A percentile compares a stretch with the other conserved stretches of the same genome.
Conservation (phyloP, 2,329 filamentous ascomycete species). For the Pyricularia sp. region DNA sequence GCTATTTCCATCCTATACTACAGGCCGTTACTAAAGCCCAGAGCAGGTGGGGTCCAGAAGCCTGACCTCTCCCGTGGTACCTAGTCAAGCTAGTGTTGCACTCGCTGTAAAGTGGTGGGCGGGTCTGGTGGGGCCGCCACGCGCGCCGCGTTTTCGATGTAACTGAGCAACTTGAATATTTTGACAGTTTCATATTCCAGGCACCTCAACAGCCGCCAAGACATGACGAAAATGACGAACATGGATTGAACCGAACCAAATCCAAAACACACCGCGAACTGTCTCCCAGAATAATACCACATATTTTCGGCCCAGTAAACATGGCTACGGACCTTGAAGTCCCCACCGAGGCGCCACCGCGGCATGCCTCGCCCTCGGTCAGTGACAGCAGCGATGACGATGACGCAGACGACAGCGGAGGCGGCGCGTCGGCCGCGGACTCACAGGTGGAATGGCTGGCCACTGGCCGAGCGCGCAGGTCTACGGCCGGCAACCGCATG, state of each 20-base stretch:
- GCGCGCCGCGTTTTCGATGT: not conserved
- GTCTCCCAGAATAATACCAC: not conserved
- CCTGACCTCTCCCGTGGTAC: not conserved
- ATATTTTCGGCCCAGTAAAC: not conserved
- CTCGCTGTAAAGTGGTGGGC: not conserved
- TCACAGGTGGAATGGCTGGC: conserved; percentile 53
- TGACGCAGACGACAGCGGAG: not conserved
- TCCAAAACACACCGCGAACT: not conserved
- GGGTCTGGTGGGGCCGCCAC: not conserved
- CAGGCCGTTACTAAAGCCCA: not conserved
- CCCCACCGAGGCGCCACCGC: conserved; percentile 10
- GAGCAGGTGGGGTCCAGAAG: not conserved
- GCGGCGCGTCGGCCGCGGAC: not conserved
- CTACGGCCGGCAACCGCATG: conserved; percentile 76
- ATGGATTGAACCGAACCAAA: not conserved
- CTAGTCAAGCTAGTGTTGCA: too few species aligned
- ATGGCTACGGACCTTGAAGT: conserved; percentile 3
- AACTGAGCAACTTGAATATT: not conserved
- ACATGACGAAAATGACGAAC: not conserved
- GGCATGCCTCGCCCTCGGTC: conserved; percentile 20
- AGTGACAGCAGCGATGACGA: conserved; percentile 23
- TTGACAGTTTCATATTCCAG: not conserved
- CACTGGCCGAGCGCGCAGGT: conserved; percentile 59
- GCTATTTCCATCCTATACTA: too few species aligned
- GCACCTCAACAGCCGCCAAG: not conserved